Percentiles rank a stretch among this genome's conserved stretches.
These are phyloP conservation scores for Kuraishia ogatae DNA, from an alignment of 805 yeast genomes.

Conservation along the genomic window DNA sequence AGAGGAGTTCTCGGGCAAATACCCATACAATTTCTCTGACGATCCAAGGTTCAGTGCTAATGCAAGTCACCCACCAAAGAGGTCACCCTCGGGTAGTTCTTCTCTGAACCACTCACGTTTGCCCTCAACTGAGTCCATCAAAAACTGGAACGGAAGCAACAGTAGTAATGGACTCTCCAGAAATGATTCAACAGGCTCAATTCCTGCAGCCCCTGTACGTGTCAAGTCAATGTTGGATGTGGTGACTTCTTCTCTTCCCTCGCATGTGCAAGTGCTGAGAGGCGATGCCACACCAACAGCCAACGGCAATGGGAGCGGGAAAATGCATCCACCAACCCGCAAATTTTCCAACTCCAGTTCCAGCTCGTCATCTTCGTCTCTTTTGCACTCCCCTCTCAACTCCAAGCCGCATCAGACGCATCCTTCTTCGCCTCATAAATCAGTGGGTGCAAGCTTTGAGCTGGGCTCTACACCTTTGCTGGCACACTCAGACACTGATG, in stretches of 20 bases:
- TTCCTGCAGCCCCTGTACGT: neutral
- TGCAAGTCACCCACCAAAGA: neutral
- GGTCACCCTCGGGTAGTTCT: neutral
- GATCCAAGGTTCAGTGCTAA: neutral
- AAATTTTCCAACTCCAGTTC: neutral
- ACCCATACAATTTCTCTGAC: neutral
- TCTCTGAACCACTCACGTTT: neutral
- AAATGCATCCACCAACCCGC: neutral
- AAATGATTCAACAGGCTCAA: neutral
- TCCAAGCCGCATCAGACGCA: neutral
- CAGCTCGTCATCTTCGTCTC: neutral
- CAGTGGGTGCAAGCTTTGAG: neutral
- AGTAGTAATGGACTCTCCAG: neutral
- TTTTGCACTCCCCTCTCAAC: neutral
- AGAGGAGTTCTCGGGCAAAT: neutral
- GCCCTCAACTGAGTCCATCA: neutral
- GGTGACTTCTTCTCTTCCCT: neutral
- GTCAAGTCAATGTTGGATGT: slow-evolving; percentile 3
- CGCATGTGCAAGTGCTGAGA: neutral
- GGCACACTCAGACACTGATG: neutral
- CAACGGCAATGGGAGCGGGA: neutral
- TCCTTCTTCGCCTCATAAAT: neutral
- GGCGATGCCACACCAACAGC: neutral
- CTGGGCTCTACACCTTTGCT: neutral
- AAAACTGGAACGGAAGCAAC: neutral